Base-by-base conservation (phyloP, 257 asterid species). In the Verbascum thapsus region DNA sequence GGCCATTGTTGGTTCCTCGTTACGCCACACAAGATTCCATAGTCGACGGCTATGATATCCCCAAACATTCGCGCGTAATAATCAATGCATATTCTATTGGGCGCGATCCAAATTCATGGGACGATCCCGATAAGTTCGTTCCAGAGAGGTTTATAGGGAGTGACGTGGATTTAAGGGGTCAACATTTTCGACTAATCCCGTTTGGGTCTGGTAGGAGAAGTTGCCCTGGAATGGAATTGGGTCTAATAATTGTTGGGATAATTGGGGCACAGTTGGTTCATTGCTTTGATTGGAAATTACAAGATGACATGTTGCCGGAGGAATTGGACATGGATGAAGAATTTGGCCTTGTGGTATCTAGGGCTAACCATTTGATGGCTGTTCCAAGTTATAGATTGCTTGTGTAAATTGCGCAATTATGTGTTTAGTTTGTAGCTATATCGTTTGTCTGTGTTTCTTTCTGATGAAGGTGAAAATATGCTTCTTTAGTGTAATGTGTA, bases 251-350 rank as follows among this genome's bases (percentile, higher is more conserved):
- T 38, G 82, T 82, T 26, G 76, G 79, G 3, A 63, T 80, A 0
- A 69, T 85, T 10, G 84, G 76, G 8, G 78, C 89, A 2, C 89
- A 85, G 6, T 53, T 82, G 20, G 84, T 82, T 10, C 94, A 85
- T 32, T 85, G 90, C 69, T 85, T 80, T 30, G 71, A 85, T 49
- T 83, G 87, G 84, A 15, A 76, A 53, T 82, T 80, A 15, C 85
- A 87, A 11, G 32, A 82, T 70, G 76, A 10, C 15, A 72, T 58
- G 74, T 2, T 30, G 18, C 82, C 85, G 0, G 19, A 72, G 35
- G 80, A 81, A 17, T 49, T 84, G 67, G 83, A 84, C 43, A 79
- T 78, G 82, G 63, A 47, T 3, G 84, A 79, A 72, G 71, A 71
- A 38, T 81, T 84, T 47, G 82, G 80, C 35, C 64, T 79, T 10